Base-by-base conservation (phyloP, 208 protist species). In the Kentomonas sorsogonicus region DNA sequence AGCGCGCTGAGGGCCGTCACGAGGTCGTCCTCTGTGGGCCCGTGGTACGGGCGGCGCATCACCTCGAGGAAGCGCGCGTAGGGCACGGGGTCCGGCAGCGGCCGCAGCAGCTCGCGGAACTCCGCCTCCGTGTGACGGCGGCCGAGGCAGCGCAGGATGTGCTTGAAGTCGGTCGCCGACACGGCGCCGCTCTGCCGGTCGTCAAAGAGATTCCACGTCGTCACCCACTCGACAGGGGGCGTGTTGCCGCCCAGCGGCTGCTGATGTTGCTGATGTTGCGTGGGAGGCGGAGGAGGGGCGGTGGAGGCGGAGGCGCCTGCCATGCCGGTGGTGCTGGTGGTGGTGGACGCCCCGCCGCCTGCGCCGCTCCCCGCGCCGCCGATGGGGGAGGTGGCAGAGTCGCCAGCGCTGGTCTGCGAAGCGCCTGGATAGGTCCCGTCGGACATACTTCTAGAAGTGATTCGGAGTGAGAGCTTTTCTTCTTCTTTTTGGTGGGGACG, bases 131-230 rank as follows among this genome's bases (percentile, higher is more conserved):
- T 93, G 79, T 93, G 85, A 30, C 85, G 81, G 39, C 86, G 82
- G 20, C 89, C 89, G 2, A 95, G 72, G 55, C 80, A 89, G 68
- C 89, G 84, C 38, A 95, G 51, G 38, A 95, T 93, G 69, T 95
- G 89, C 62, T 91, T 93, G 29, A 91, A 67, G 67, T 95, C 89
- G 0, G 61, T 72, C 53, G 88, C 73, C 30, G 76, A 75, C 44
- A 93, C 80, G 31, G 39, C 57, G 3, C 84, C 83, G 10, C 74
- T 83, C 31, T 87, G 66, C 36, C 75, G 84, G 38, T 93, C 83
- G 45, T 95, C 89, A 46, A 95, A 95, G 34, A 95, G 72, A 61
- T 93, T 87, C 86, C 85, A 95, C 22, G 86, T 95, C 36, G 85
- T 79, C 13, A 59, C 72, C 89, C 89, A 95, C 54, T 95, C 89